These are phyloP conservation scores for Pythium sp. DNA, from an alignment of 352 stramenopile genomes.

Conservation along the genomic window DNA sequence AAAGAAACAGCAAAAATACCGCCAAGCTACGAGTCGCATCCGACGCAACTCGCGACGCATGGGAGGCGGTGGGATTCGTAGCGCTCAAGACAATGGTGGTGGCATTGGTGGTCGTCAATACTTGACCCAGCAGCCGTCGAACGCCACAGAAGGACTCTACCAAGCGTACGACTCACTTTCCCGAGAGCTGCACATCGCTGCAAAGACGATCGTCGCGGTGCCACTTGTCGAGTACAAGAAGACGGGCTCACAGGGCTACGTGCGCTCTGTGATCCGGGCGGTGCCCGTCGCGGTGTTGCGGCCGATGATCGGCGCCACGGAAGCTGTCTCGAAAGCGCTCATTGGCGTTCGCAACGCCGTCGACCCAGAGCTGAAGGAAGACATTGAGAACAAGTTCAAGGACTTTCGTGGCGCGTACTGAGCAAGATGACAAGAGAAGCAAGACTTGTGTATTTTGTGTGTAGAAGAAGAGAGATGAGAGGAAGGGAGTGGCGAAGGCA, in stretches of 20 bases:
- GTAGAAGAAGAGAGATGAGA: neutral
- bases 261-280: constrained; percentile 85
- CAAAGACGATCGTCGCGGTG: constrained; percentile 87
- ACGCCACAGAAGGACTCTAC: constrained; percentile 73
- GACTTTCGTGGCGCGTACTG: constrained; percentile 54
- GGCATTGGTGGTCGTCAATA: constrained; percentile 84
- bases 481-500: neutral
- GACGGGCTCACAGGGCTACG: constrained; percentile 86
- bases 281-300: constrained; percentile 81
- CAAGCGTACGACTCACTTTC: constrained; percentile 86
- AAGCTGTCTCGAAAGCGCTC: constrained; percentile 82
- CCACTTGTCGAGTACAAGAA: constrained; percentile 90
- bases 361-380: constrained; percentile 86
- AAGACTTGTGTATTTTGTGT: constrained; percentile 2
- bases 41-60: constrained; percentile 76
- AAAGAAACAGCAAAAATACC: constrained; percentile 77
- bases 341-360: constrained; percentile 87
- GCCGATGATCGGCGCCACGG: constrained; percentile 86
- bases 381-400: constrained; percentile 92
- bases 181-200: constrained; percentile 76
- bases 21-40: constrained; percentile 73
- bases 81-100: constrained; percentile 60
- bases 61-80: constrained; percentile 75
- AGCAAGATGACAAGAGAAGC: neutral
- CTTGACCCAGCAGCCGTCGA: constrained; percentile 77